These are phyloP conservation scores for Paecilomyces sp. DNA, from an alignment of 2,329 filamentous ascomycete species.

Conservation along the genomic window DNA sequence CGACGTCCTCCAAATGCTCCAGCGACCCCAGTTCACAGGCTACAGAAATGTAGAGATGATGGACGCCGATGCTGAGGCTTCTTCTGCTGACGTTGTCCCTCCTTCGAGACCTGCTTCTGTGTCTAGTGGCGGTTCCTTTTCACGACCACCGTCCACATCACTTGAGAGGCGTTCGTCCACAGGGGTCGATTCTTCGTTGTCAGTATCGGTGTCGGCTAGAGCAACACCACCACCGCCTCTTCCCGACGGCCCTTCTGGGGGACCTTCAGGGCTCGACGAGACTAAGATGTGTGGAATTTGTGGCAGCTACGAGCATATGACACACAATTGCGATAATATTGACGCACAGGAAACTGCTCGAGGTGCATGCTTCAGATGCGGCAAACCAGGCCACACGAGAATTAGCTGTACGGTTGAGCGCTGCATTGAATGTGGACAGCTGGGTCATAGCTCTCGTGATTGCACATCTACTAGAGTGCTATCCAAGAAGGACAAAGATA, in stretches of 20 bases:
- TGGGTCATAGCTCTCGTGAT: conserved; percentile 30
- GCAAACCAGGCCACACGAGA: conserved; percentile 29
- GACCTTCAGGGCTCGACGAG: conserved; percentile 35
- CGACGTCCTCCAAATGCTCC: conserved; percentile 50
- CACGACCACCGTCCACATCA: conserved; percentile 25
- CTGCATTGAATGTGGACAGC: conserved; percentile 37
- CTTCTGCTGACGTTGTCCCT: background rate
- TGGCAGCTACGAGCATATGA: conserved; percentile 39
- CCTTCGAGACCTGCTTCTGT: conserved; percentile 13
- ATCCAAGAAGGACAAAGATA: conserved; percentile 27
- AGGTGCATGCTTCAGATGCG: conserved; percentile 38
- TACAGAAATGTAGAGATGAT: conserved; percentile 38
- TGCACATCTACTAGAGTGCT: conserved; percentile 29
- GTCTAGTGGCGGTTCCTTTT: conserved; percentile 14
- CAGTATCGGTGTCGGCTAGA: conserved; percentile 18
- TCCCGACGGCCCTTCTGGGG: conserved; percentile 36
- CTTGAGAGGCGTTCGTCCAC: conserved; percentile 11
- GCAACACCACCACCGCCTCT: conserved; percentile 15
- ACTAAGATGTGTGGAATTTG: conserved; percentile 37
- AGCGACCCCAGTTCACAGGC: conserved; percentile 44
- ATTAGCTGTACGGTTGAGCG: conserved; percentile 31
- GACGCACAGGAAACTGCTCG: conserved; percentile 30
- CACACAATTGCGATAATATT: conserved; percentile 38
- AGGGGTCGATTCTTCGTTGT: conserved; percentile 10
- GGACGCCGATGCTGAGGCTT: conserved; percentile 18